Base-by-base conservation (phyloP, 2,329 filamentous ascomycete genomes). In the Biscogniauxia mediterranea region DNA sequence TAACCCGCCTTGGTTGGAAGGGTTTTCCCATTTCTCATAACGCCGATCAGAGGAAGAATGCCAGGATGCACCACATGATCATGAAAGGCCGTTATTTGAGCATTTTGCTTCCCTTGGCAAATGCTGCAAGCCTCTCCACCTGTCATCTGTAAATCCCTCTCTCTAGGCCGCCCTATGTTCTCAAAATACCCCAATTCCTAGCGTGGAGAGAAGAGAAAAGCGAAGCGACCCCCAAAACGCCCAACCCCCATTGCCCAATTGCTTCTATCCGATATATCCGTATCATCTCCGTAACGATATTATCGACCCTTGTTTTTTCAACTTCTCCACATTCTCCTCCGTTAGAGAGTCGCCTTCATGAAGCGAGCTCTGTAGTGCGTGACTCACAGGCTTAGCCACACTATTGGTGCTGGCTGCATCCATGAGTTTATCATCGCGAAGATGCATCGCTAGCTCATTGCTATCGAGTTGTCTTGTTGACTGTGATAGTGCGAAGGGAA, bases 321-420 rank as follows among this genome's bases (percentile, higher is more conserved):
- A 67, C 62, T 75, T 81, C 42, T 79, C 81, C 54, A 85, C 73
- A 65, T 85, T 85, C 68, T 83, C 83, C 63, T 83, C 79, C 1
- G 83, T 85, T 63, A 85, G 66, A 5, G 78, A 78, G 58, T 83
- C 80, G 2, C 78, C 77, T 49, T 75, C 77, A 9, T 78, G 72
- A 26, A 75, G 53, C 2, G 52, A 25, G 8, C 15, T 58, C 15
- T 52, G 56, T 21, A 61, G 53, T n/a, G 57, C 32, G 15, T 69
- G 64, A 15, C 61, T 56, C 8, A 63, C 56, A 1, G 64, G 25
- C 17, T 64, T 66, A 13, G 65, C 70, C 5, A 73, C 65, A 23
- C 74, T 71, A 5, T 61, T 66, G 3, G 75, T 75, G 4, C 79
- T 79, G 0, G 79, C 80, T 1, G 80, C 79, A 53, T 78, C 80